Evolutionary conservation across 73 alveolate species (phyloP).

Genomic region (Paramecium bursaria): DNA sequence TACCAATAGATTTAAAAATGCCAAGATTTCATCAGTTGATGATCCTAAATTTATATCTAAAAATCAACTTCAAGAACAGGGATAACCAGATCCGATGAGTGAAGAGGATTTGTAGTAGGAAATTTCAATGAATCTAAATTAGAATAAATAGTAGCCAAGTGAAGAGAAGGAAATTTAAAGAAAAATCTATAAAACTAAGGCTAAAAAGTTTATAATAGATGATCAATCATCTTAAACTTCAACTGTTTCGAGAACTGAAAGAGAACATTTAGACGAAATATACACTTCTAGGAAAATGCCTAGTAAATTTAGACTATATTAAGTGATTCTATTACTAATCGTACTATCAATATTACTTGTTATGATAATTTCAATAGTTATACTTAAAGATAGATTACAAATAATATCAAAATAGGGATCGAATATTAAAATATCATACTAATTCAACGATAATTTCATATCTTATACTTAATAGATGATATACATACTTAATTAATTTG

Average conservation of each 20-base stretch:
- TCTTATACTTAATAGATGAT: not conserved
- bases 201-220: not conserved
- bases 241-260: constrained; percentile 16
- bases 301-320: not conserved
- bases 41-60: constrained; percentile 43
- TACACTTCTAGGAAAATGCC: constrained; percentile 13
- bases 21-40: no score
- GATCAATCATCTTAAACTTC: constrained; percentile 23
- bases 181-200: not conserved
- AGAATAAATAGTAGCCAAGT: no score
- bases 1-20: no score
- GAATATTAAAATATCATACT: constrained; percentile 2
- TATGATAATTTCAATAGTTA: not conserved
- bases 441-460: constrained; percentile 11
- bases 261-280: constrained; percentile 46
- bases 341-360: not conserved
- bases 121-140: no score
- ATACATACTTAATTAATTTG: not conserved
- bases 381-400: not conserved
- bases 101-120: not conserved
- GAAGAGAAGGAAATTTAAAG: no score
- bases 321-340: not conserved
- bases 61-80: constrained; percentile 44
- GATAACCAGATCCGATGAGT: not conserved
- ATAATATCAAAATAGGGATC: not conserved